A percentile compares a stretch with the other conserved stretches of the same genome.
Evolutionary conservation across 495 filamentous ascomycete genomes (phyloP).

Genomic region (Lasiosphaeriaceae sp.): DNA sequence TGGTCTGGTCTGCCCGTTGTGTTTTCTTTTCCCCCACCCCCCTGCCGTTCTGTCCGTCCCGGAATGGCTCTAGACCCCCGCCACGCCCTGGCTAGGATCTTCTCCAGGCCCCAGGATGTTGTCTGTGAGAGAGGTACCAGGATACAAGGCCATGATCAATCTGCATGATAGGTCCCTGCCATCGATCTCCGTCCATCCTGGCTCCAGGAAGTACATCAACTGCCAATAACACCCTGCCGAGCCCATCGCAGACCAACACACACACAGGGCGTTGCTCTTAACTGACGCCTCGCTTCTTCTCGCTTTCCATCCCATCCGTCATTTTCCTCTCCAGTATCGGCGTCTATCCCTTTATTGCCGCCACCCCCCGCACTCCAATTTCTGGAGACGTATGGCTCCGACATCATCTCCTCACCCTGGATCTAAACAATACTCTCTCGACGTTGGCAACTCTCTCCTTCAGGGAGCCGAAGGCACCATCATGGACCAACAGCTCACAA

Average conservation of each 20-base stretch:
- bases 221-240: constrained; percentile 1
- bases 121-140: background rate
- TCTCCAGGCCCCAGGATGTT: constrained; percentile 9
- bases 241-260: constrained; percentile 5
- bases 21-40: constrained; percentile 4
- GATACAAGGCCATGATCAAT: constrained; percentile 1
- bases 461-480: background rate
- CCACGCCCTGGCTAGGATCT: constrained; percentile 1
- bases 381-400: background rate
- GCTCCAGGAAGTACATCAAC: background rate
- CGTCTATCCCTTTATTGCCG: background rate
- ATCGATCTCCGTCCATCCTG: constrained; percentile 8
- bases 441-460: background rate
- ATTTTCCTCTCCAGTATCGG: background rate
- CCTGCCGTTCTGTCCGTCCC: background rate
- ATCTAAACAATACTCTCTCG: background rate
- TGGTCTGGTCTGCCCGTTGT: background rate
- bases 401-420: background rate
- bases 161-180: constrained; percentile 10
- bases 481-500: constrained; percentile 1
- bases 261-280: constrained; percentile 9
- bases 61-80: constrained; percentile 1
- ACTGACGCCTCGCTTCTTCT: constrained; percentile 6
- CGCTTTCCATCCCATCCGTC: constrained; percentile 6
- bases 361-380: background rate